A percentile compares a stretch with the other conserved stretches of the same genome.
These are phyloP conservation scores for Rhodocollybia butyracea DNA, from an alignment of 768 basidiomycete genomes.

Conservation along the genomic window DNA sequence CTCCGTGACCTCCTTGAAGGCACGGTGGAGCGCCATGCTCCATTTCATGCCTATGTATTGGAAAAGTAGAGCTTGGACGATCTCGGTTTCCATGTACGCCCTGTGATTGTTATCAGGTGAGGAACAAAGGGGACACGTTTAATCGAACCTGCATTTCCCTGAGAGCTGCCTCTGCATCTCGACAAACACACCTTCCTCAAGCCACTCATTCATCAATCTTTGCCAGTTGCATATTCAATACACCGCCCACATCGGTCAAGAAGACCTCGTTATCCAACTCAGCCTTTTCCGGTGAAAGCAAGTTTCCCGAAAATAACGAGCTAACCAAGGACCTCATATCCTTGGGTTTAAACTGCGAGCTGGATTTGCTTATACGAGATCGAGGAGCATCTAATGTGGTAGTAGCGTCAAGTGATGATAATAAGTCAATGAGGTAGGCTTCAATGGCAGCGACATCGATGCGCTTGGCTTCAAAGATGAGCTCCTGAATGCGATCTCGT, in stretches of 20 bases:
- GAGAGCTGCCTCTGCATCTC: conserved; percentile 46
- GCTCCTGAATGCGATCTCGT: conserved; percentile 33
- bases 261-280: conserved; percentile 32
- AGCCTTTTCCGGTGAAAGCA: conserved; percentile 38
- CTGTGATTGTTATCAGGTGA: conserved; percentile 10
- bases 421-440: conserved; percentile 34
- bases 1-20: conserved; percentile 24
- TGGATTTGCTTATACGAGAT: conserved; percentile 24
- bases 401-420: conserved; percentile 24
- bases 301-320: conserved; percentile 31
- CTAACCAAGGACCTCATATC: conserved; percentile 31
- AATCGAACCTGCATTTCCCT: conserved; percentile 40
- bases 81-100: conserved; percentile 47
- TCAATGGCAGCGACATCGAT: conserved; percentile 30
- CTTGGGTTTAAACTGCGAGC: conserved; percentile 21
- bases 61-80: conserved; percentile 41
- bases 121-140: background rate
- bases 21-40: conserved; percentile 21
- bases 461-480: conserved; percentile 35
- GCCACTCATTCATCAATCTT: conserved; percentile 42
- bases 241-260: conserved; percentile 38
- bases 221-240: conserved; percentile 43
- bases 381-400: conserved; percentile 28
- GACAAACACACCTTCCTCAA: conserved; percentile 33
- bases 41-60: conserved; percentile 42